Conservation (phyloP, 2,329 filamentous ascomycete genomes). For the Xylariaceae sp. region DNA sequence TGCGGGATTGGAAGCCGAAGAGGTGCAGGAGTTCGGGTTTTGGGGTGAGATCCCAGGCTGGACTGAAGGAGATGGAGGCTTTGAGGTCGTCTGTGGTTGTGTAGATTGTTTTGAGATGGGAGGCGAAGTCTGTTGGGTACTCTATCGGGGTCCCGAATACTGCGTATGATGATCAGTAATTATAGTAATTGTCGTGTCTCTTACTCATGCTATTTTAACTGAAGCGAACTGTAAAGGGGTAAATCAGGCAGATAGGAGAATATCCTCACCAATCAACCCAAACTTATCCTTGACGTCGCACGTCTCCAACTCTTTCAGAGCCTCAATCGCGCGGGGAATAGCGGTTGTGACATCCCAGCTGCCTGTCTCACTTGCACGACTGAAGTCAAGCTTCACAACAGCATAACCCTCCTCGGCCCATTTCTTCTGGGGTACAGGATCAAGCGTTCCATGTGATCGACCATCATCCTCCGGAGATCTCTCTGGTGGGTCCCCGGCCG, state of each 20-base stretch:
- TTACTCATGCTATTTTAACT: not conserved
- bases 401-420: slow-evolving; percentile 68
- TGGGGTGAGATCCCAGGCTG: slow-evolving; percentile 22
- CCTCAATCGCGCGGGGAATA: slow-evolving; percentile 13
- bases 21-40: slow-evolving; percentile 30
- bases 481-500: slow-evolving; percentile 10
- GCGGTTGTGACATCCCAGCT: slow-evolving; percentile 11
- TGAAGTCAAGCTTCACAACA: slow-evolving; percentile 49
- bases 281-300: slow-evolving; percentile 38
- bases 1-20: slow-evolving; percentile 18
- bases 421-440: slow-evolving; percentile 55
- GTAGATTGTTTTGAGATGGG: slow-evolving; percentile 16
- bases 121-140: slow-evolving; percentile 21
- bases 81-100: slow-evolving; percentile 25
- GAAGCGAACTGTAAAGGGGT: not conserved
- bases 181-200: not conserved
- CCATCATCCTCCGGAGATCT: slow-evolving; percentile 5
- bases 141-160: slow-evolving; percentile 22
- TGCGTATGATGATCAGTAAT: slow-evolving; percentile 2
- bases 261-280: slow-evolving; percentile 34
- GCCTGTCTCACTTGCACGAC: slow-evolving; percentile 10
- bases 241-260: not conserved
- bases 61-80: slow-evolving; percentile 32
- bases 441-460: slow-evolving; percentile 26
- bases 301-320: slow-evolving; percentile 21